Evolutionary conservation across 352 stramenopile species (phyloP).

Genomic region (Phytophthora fragariaefolia): DNA sequence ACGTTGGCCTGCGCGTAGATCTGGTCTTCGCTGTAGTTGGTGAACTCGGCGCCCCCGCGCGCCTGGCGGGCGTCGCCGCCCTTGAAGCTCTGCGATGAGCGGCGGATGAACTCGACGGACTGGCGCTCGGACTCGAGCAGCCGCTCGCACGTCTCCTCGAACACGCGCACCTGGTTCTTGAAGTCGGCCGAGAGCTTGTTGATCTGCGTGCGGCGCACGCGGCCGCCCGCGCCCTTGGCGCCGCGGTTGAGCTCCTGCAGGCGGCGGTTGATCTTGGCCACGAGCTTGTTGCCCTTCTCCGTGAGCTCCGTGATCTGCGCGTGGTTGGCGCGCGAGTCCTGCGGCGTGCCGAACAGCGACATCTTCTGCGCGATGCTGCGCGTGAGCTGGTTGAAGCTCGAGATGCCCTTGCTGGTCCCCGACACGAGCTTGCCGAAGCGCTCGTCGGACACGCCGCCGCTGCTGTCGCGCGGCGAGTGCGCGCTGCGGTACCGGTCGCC

Average conservation of each 20-base stretch:
- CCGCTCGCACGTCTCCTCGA: conserved; percentile 75
- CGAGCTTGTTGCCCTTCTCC: conserved; percentile 86
- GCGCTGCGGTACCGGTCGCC: conserved; percentile 70
- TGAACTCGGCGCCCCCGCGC: conserved; percentile 48
- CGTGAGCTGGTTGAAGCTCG: conserved; percentile 87
- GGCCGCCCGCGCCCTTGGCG: conserved; percentile 47
- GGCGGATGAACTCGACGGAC: conserved; percentile 81
- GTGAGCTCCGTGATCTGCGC: conserved; percentile 79
- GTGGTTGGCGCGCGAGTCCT: conserved; percentile 87
- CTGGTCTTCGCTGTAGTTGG: conserved; percentile 89
- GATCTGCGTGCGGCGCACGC: conserved; percentile 72
- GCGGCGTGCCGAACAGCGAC: conserved; percentile 83
- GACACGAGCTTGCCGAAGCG: conserved; percentile 77
- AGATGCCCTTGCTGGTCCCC: conserved; percentile 88
- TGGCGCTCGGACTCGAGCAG: conserved; percentile 77
- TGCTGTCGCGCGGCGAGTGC: conserved; percentile 58
- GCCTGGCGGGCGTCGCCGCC: conserved; percentile 39
- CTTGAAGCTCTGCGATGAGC: conserved; percentile 77
- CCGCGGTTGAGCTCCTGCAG: conserved; percentile 79
- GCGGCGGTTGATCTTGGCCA: conserved; percentile 78
- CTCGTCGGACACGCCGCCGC: conserved; percentile 57
- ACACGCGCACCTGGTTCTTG: conserved; percentile 79
- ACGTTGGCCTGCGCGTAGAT: conserved; percentile 90
- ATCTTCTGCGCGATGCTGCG: conserved; percentile 88
- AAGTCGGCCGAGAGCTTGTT: conserved; percentile 87